Percentiles rank a stretch among this genome's conserved stretches.
Conservation (phyloP, 2,329 filamentous ascomycete species). For the Erysiphe pulchra region DNA sequence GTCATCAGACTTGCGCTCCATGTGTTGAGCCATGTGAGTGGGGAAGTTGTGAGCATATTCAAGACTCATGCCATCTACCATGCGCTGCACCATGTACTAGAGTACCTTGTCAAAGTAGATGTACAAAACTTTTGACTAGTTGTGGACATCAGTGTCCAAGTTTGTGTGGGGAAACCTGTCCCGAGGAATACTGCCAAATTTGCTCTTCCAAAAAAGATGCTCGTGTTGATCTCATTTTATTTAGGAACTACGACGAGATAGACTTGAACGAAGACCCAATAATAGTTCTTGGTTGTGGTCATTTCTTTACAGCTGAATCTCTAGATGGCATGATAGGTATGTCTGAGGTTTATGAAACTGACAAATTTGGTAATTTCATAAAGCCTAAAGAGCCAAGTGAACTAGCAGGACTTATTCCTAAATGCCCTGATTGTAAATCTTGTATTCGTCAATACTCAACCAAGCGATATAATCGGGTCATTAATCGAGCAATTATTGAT, state of each 20-base stretch:
- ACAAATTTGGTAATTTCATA: slow-evolving; percentile 10
- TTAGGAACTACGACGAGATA: slow-evolving; percentile 27
- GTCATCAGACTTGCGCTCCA: not conserved
- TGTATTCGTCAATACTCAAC: not conserved
- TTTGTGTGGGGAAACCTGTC: slow-evolving; percentile 38
- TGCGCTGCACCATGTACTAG: slow-evolving; percentile 1
- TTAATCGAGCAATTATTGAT: slow-evolving; percentile 32
- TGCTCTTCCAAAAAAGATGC: slow-evolving; percentile 17
- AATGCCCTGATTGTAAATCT: not conserved
- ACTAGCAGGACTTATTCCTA: not conserved
- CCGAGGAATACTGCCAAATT: slow-evolving; percentile 26
- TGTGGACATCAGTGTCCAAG: slow-evolving; percentile 42
- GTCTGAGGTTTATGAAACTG: slow-evolving; percentile 20
- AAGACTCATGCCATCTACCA: not conserved
- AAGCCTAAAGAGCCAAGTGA: not conserved
- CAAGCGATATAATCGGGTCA: slow-evolving; percentile 33
- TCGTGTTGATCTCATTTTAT: slow-evolving; percentile 29
- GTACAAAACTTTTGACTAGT: not conserved
- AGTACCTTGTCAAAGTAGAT: not conserved
- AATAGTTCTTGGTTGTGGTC: slow-evolving; percentile 35
- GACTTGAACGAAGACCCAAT: slow-evolving; percentile 32
- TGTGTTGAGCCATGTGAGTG: not conserved
- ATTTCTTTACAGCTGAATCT: slow-evolving; percentile 31
- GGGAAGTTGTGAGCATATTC: not conserved
- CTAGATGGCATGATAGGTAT: slow-evolving; percentile 37